Evolutionary conservation across 2,329 filamentous ascomycete genomes (phyloP), one percentile per base, ranked within the genome.

Genomic region (Hyphodiscus sp.): DNA sequence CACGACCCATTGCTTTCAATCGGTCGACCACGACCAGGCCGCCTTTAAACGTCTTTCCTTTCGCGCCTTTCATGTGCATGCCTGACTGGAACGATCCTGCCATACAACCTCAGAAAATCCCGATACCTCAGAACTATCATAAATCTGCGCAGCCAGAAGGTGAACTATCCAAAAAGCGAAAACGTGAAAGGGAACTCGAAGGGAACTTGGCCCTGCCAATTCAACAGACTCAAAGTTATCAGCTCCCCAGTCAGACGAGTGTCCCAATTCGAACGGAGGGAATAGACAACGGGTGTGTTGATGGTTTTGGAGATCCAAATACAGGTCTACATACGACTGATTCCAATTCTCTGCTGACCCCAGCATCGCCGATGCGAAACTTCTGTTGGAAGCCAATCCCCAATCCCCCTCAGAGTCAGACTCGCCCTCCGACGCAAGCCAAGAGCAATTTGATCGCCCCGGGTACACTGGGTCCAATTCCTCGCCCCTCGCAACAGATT

Each of bases 61-160:
- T 55, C n/a, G 26, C 43, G 18, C 42, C 49, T 23, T 44, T 23
- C 10, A 46, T 38, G 33, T 5, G 44, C 7, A 20, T 46, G 2
- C 41, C 56, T 33, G 56, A 56, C 50, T 57, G 50, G 54, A 45
- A 56, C 20, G 47, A 51, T 15, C 46, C 53, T 16, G 26, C 44
- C 19, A 20, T 50, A n/a, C 53, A 44, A 18, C 4, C 51, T 16
- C 49, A 54, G 19, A 46, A 54, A 41, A 51, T 51, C 20, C 18
- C 48, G 20, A 30, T 53, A 15, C 33, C 29, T 3, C 46, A 38
- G n/a, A 47, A 50, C 29, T 44, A 30, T 33, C 58, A 56, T 54
- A 49, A 43, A n/a, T 49, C 52, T 2, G 18, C 57, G 33, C 45
- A 49, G 8, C 33, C 43, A 20, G 53, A 52, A 13, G 10, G 46